Evolutionary conservation across 768 basidiomycete species (phyloP).

Genomic region (Clathrus columnatus): DNA sequence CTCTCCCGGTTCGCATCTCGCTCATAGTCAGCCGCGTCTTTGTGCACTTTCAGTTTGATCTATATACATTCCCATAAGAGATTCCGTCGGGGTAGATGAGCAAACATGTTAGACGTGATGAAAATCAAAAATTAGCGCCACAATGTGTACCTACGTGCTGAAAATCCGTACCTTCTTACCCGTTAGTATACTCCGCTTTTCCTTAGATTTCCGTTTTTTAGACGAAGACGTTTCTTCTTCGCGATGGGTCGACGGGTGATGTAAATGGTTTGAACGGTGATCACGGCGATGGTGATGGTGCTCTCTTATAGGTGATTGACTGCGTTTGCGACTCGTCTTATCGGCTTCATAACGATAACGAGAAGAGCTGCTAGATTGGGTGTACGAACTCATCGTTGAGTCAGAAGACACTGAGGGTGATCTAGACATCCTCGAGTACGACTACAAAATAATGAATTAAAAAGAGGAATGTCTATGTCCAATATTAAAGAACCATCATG

Average conservation of each 20-base stretch:
- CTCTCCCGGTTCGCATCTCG: slow-evolving; percentile 48
- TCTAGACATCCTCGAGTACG: background rate
- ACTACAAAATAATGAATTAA: background rate
- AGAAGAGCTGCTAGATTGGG: background rate
- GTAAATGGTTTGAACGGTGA: slow-evolving; percentile 4
- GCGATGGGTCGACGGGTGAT: background rate
- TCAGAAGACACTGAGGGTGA: slow-evolving; percentile 2
- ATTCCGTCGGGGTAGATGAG: background rate
- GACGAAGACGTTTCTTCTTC: slow-evolving; percentile 2
- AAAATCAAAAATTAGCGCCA: slow-evolving; percentile 1
- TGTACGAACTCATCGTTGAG: background rate
- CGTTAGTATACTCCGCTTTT: slow-evolving; percentile 47
- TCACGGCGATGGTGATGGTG: background rate
- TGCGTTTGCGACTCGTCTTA: slow-evolving; percentile 1
- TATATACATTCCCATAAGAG: slow-evolving; percentile 15
- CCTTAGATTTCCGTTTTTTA: slow-evolving; percentile 26
- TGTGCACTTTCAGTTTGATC: slow-evolving; percentile 60
- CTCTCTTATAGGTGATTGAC: background rate
- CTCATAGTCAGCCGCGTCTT: slow-evolving; percentile 46
- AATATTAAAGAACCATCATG: background rate
- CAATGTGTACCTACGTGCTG: background rate
- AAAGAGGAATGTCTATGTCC: background rate
- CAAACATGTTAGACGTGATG: background rate
- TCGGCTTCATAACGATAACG: background rate
- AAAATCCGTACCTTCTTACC: slow-evolving; percentile 44